Conservation (phyloP, 768 basidiomycete genomes). For the Boletus rubroflammeus region DNA sequence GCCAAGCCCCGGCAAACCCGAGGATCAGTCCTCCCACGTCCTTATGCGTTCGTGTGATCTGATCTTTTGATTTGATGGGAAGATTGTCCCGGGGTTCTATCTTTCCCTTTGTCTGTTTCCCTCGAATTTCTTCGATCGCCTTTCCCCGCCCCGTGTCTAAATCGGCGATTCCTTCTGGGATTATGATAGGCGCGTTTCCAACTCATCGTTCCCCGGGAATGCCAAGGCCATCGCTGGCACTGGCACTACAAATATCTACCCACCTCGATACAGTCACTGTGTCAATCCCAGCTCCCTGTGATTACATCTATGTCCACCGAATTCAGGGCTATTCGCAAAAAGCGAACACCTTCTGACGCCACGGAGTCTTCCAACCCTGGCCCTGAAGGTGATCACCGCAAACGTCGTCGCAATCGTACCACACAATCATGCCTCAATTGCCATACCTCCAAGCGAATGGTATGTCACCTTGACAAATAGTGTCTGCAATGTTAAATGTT, state of each 20-base stretch:
- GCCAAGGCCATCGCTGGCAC: conserved; percentile 22
- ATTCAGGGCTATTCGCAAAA: conserved; percentile 27
- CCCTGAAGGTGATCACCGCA: conserved; percentile 52
- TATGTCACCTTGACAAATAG: conserved; percentile 24
- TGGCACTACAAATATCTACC: conserved; percentile 28
- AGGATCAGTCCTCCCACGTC: conserved; percentile 23
- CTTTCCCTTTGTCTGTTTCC: conserved; percentile 13
- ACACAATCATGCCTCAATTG: conserved; percentile 74
- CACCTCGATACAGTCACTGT: conserved; percentile 2
- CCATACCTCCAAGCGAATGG: conserved; percentile 73
- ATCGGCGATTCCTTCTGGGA: conserved; percentile 10
- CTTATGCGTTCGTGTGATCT: conserved; percentile 15
- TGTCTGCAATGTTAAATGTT: not conserved
- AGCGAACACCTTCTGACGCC: conserved; percentile 24
- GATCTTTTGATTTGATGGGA: conserved; percentile 17
- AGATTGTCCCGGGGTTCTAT: conserved; percentile 10
- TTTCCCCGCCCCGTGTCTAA: conserved; percentile 5
- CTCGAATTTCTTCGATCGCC: conserved; percentile 13
- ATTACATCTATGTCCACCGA: conserved; percentile 27
- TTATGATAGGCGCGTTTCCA: conserved; percentile 3
- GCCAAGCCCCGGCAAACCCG: conserved; percentile 6
- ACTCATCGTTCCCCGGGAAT: not conserved
- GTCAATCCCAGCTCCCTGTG: conserved; percentile 1
- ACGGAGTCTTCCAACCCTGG: conserved; percentile 29
- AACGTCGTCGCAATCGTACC: conserved; percentile 65